Conservation (phyloP, 2,329 filamentous ascomycete genomes). For the Microdochium trichocladiopsis region DNA sequence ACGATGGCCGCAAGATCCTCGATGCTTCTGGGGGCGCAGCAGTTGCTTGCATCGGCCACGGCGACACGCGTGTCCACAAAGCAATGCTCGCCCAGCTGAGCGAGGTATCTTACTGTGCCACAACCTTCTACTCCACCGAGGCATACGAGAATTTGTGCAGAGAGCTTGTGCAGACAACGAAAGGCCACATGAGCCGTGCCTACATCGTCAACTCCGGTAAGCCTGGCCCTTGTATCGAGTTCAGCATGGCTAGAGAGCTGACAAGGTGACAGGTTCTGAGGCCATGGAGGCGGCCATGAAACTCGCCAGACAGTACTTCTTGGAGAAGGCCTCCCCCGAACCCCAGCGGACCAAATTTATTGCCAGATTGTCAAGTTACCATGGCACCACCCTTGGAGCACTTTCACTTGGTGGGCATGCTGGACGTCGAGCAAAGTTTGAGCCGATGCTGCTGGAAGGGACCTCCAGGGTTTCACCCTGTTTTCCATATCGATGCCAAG, state of each 20-base stretch:
- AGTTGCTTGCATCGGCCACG: conserved; percentile 37
- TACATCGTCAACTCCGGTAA: conserved; percentile 27
- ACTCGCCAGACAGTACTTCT: conserved; percentile 52
- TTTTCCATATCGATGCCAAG: conserved; percentile 54
- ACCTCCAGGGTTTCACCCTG: conserved; percentile 59
- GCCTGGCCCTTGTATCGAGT: conserved; percentile 3
- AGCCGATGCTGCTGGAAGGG: conserved; percentile 50
- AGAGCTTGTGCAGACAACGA: conserved; percentile 20
- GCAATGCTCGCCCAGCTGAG: conserved; percentile 32
- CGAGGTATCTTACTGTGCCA: conserved; percentile 29
- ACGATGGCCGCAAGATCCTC: conserved; percentile 31
- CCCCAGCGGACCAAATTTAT: conserved; percentile 58
- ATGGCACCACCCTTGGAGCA: conserved; percentile 64
- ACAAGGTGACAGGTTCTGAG: conserved; percentile 43
- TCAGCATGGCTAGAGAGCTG: not conserved
- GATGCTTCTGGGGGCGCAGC: conserved; percentile 39
- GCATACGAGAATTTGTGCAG: conserved; percentile 14
- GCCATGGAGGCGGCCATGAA: conserved; percentile 58
- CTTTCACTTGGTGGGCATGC: conserved; percentile 58
- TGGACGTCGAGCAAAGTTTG: conserved; percentile 52
- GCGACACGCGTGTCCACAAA: conserved; percentile 29
- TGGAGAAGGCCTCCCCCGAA: conserved; percentile 45
- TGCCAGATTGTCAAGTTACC: conserved; percentile 60
- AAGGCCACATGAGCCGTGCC: conserved; percentile 23
- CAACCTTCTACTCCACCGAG: conserved; percentile 12